phyloP scores from a whole-genome alignment of 2,329 filamentous ascomycete species.

The Pseudogymnoascus sp. region DNA sequence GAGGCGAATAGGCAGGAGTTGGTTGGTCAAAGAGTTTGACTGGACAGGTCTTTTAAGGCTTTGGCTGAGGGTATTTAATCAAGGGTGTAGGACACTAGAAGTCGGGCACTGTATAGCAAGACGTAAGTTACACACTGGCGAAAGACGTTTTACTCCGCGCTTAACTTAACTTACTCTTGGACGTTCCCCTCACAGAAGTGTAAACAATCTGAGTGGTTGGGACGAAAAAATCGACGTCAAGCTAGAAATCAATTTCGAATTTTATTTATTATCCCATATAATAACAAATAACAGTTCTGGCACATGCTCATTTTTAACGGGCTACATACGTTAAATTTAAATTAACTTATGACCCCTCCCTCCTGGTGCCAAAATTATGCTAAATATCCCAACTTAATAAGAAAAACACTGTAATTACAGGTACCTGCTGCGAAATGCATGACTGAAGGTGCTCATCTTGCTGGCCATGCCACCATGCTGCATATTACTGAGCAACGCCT shows the following conservation, averaged over 20 bases:
- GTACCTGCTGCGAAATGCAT: constrained; percentile 58
- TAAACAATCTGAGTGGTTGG: background rate
- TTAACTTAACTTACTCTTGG: background rate
- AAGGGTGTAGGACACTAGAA: background rate
- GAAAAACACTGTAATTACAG: constrained; percentile 18
- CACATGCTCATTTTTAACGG: background rate
- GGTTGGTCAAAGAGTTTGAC: background rate
- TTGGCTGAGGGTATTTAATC: background rate
- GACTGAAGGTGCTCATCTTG: constrained; percentile 62
- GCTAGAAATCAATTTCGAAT: background rate
- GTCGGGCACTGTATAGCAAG: background rate
- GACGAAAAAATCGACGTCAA: background rate
- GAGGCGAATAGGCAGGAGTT: background rate
- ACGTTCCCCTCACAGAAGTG: background rate
- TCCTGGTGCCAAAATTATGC: background rate
- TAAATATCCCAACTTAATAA: background rate
- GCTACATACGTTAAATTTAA: background rate
- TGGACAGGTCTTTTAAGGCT: background rate
- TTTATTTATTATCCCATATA: background rate
- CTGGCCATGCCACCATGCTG: constrained; percentile 52
- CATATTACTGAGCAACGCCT: constrained; percentile 68
- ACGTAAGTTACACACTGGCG: background rate
- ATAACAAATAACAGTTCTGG: background rate
- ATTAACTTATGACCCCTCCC: background rate
- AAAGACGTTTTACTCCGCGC: background rate